Base-by-base conservation (phyloP, 1,284 basidiomycete species). In the Ustilago hordei region DNA sequence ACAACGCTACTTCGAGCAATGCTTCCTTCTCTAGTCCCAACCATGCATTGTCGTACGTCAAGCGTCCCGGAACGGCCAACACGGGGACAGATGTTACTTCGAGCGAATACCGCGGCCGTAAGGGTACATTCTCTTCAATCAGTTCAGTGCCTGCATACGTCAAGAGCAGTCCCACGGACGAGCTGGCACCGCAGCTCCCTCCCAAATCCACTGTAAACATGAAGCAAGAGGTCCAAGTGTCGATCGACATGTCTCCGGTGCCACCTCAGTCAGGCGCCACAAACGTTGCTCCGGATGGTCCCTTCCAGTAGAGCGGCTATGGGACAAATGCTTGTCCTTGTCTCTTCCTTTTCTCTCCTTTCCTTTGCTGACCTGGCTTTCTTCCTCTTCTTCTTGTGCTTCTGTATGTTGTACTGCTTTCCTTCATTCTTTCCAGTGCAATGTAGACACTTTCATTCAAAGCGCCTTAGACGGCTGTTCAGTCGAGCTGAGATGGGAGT, bases 31-130 rank as follows among this genome's bases (percentile, higher is more conserved):
- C 31, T 23, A 4, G 12, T 3, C 61, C 38, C 1, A 45, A 19
- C 17, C 41, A 61, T 0, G 36, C 61, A 4, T 13, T 67, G 35
- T 64, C 68, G 28, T 75, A 67, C 55, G 36, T 70, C 64, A 75
- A 68, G 31, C 57, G 73, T 17, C 73, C 73, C 5, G 73, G 64
- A 5, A 75, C 73, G 8, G 68, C 38, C 17, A 60, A 43, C 36
- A 68, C 70, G 5, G 39, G 43, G 9, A 36, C 57, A 2, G 69
- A 66, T 17, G 47, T 17, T 13, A 36, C 41, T 0, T 36, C 35
- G 43, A 17, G 12, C 13, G 56, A 55, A 3, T 54, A 32, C 31
- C 43, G 35, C 28, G 45, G 11, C 0, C 38, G 63, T n/a, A 74
- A 74, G 17, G 55, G 57, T 17, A 69, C 66, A 2, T 35, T 65